phyloP scores from a whole-genome alignment of 306 rosid species.

The Luffa acutangula region DNA sequence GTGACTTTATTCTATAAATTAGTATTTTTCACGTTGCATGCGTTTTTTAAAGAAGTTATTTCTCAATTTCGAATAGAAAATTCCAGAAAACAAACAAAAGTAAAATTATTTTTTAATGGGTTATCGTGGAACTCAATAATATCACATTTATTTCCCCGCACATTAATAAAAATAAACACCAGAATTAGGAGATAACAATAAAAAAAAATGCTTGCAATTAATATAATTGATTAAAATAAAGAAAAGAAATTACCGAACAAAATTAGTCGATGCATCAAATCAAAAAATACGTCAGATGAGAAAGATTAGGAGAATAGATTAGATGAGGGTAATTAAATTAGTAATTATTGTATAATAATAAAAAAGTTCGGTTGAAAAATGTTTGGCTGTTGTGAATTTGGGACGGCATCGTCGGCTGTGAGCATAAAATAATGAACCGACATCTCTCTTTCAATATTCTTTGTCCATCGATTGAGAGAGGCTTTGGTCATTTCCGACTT shows the following conservation, averaged over 20 bases:
- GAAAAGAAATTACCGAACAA: not conserved
- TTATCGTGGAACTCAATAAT: not conserved
- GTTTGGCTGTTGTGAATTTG: not conserved
- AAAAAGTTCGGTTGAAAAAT: not conserved
- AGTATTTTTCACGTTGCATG: too few species aligned
- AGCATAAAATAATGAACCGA: not conserved
- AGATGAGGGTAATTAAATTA: not conserved
- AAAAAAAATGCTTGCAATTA: not conserved
- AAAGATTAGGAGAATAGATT: not conserved
- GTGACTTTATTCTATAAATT: too few species aligned
- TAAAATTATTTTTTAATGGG: too few species aligned
- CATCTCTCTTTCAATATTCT: not conserved
- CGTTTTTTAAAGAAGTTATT: too few species aligned
- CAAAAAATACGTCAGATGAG: not conserved
- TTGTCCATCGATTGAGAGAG: not conserved
- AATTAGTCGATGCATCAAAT: not conserved
- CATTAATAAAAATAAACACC: not conserved
- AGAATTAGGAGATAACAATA: not conserved
- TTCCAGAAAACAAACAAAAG: too few species aligned
- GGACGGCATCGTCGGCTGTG: slow-evolving; percentile 5
- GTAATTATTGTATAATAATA: not conserved
- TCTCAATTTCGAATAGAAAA: too few species aligned
- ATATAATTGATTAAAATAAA: not conserved
- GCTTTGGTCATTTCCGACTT: not conserved
- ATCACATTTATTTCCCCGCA: not conserved